Percentiles rank a stretch among this genome's conserved stretches.
Evolutionary conservation across 345 rosid species (phyloP).

Genomic region (Mercurialis annua): DNA sequence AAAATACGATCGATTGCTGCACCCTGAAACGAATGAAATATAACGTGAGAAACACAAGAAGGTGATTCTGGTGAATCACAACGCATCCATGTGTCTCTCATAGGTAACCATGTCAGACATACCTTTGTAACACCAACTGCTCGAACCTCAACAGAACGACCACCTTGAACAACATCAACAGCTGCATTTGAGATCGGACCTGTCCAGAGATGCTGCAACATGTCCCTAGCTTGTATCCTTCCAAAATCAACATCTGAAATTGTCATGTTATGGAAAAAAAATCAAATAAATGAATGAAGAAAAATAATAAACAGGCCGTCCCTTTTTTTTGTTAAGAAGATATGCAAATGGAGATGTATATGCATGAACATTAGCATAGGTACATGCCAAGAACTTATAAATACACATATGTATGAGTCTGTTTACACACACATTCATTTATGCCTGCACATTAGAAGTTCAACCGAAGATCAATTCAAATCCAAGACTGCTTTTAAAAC

Average conservation of each 20-base stretch:
- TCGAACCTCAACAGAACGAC: constrained; percentile 56
- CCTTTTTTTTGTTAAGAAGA: not conserved
- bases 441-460: not conserved
- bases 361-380: not conserved
- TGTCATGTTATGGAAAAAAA: constrained; percentile 1
- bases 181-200: constrained; percentile 61
- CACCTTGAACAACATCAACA: constrained; percentile 56
- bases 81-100: not conserved
- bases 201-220: constrained; percentile 63
- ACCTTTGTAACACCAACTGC: constrained; percentile 64
- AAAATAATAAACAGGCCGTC: no score
- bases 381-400: not conserved
- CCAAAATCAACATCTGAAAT: constrained; percentile 48
- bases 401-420: not conserved
- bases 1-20: constrained; percentile 58
- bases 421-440: not conserved
- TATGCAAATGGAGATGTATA: not conserved
- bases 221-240: constrained; percentile 56
- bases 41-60: constrained; percentile 1
- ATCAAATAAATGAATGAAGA: not conserved
- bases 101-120: constrained; percentile 5
- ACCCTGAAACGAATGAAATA: constrained; percentile 36
- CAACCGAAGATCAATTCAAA: not conserved
- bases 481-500: not conserved
- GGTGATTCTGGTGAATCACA: constrained; percentile 1